Base-by-base conservation (phyloP, 805 yeast genomes). In the Cyberlindnera euphorbiae region DNA sequence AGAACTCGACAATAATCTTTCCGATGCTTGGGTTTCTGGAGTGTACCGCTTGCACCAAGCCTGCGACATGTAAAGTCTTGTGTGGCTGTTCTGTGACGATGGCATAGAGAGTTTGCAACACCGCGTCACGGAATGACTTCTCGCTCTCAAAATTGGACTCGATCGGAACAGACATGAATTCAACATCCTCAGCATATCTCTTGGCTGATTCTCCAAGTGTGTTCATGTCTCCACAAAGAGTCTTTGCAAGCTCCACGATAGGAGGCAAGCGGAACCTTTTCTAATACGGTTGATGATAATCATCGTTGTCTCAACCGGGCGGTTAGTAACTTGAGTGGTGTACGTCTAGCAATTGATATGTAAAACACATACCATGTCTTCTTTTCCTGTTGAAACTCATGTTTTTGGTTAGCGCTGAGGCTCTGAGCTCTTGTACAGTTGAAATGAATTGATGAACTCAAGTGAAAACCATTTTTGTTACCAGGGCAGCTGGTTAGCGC, bases 61-160 rank as follows among this genome's bases (percentile, higher is more conserved):
- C 76, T 18, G 87, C 73, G 39, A 90, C 59, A n/a, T 79, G 73
- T 11, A 80, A 76, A 41, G 82, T 73, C 56, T 89, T 93, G 45
- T 89, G 95, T 0, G 99, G 97, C 59, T 90, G 96, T 59, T 93
- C 97, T 19, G 74, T 61, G 9, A 82, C 68, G 29, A 84, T 72
- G 3, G 95, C 85, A 36, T 72, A 71, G 17, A 88, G 53, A 2
- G 85, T 82, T 32, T 71, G 67, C 41, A 85, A 60, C 15, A 85
- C 63, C 4, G 81, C 75, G 23, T 61, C 62, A 41, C 85, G 67
- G 44, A 81, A 73, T 34, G 68, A 68, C 41, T 74, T 79, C 37
- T 79, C 79, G 44, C 67, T 71, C 45, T 75, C 84, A 50, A 78
- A 75, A 49, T 79, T 84, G 24, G 74, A 75, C 27, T 73, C 75